phyloP scores from a whole-genome alignment of 2,329 filamentous ascomycete species.

The Trichoderma aggressivum region DNA sequence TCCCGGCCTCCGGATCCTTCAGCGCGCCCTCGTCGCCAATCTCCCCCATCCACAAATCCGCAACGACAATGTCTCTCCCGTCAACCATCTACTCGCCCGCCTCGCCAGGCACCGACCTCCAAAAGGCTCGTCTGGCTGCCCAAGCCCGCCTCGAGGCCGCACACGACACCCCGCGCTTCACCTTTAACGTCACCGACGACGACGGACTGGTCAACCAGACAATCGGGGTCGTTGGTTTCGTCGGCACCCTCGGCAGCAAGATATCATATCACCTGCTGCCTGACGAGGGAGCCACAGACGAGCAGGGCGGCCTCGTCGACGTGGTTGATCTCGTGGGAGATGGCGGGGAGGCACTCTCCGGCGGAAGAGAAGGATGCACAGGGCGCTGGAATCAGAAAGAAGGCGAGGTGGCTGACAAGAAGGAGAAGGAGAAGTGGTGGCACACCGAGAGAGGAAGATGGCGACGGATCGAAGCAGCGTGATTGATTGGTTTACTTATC shows the following conservation, averaged over 20 bases:
- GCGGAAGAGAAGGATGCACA: constrained; percentile 40
- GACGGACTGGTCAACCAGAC: constrained; percentile 49
- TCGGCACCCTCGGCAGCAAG: constrained; percentile 56
- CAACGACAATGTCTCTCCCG: constrained; percentile 35
- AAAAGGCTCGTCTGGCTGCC: constrained; percentile 57
- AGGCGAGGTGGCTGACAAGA: constrained; percentile 40
- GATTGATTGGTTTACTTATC: constrained; percentile 4
- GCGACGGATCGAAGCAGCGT: constrained; percentile 28
- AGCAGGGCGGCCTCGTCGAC: constrained; percentile 54
- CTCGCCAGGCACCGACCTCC: constrained; percentile 43
- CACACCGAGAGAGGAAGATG: constrained; percentile 49
- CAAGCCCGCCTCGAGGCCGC: constrained; percentile 63
- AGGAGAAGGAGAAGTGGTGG: constrained; percentile 50
- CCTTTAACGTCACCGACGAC: constrained; percentile 56
- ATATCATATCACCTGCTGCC: constrained; percentile 61
- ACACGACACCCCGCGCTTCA: constrained; percentile 50
- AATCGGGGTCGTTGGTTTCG: constrained; percentile 56
- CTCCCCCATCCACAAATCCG: constrained; percentile 34
- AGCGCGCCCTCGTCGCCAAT: constrained; percentile 27
- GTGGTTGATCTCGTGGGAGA: constrained; percentile 49
- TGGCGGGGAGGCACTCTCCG: constrained; percentile 42
- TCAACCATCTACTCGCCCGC: constrained; percentile 24
- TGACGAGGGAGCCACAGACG: constrained; percentile 54
- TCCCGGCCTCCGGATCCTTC: constrained; percentile 19
- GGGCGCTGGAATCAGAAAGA: constrained; percentile 46